These are phyloP conservation scores for Mortierella sp. DNA, from an alignment of 371 early-diverging fungal genomes.

Conservation along the genomic window DNA sequence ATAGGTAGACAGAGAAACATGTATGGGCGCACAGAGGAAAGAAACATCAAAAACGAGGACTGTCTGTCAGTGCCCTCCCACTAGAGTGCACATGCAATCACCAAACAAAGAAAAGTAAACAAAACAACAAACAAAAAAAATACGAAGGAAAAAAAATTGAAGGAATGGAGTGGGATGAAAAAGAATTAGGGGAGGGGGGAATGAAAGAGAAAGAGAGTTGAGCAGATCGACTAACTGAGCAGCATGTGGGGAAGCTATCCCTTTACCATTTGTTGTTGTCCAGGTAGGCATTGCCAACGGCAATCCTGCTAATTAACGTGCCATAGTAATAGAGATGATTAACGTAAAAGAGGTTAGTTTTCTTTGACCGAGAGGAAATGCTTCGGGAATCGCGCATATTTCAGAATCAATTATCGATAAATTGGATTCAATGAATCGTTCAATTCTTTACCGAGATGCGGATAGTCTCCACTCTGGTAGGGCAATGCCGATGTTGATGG, in stretches of 20 bases:
- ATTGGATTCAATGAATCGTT: too few relatives aligned
- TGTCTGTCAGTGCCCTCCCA: background rate
- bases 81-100: background rate
- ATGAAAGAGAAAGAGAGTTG: background rate
- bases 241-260: background rate
- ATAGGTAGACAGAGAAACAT: background rate
- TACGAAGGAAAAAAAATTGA: background rate
- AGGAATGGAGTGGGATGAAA: background rate
- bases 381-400: background rate
- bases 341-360: background rate
- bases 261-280: slow-evolving; percentile 32
- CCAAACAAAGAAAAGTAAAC: background rate
- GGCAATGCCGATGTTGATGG: slow-evolving; percentile 18
- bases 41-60: too few relatives aligned
- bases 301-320: slow-evolving; percentile 13
- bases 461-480: slow-evolving; percentile 26
- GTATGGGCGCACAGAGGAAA: background rate
- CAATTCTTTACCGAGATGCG: slow-evolving; percentile 7
- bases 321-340: background rate
- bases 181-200: background rate
- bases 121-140: background rate
- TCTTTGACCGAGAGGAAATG: background rate
- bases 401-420: slow-evolving; percentile 4
- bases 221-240: slow-evolving; percentile 4
- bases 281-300: slow-evolving; percentile 34